Evolutionary conservation across 2,329 filamentous ascomycete genomes (phyloP), one percentile per base, ranked within the genome.

Genomic region (Diplodia corticola): DNA sequence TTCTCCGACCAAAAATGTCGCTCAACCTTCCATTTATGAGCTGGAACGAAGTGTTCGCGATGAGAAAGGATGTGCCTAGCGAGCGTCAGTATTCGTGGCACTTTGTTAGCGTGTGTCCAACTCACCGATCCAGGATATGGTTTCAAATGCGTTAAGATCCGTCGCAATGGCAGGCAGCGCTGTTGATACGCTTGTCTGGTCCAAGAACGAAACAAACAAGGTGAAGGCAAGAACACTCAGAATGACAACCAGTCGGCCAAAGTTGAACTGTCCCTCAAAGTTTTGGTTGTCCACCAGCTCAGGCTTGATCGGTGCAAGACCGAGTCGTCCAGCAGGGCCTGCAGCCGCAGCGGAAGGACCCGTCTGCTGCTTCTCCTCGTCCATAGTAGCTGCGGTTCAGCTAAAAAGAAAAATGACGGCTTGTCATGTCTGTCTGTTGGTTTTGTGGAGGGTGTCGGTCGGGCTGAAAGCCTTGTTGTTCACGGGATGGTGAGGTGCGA

Each of bases 111-210:
- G 26, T 7, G 3, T 22, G 2, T 13, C 10, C 1, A 24, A 49
- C 57, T 35, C 5, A 61, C 57, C 57, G 9, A 61, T 46, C 57
- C 57, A 61, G 20, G 57, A 61, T 22, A 61, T 61, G 3, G 44
- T 49, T 35, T 61, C 57, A 22, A 61, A 61, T 5, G 57, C 57
- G n/a, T 78, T 71, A 0, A 80, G 67, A 20, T 75, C 74, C 0
- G 60, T 64, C 7, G 71, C 70, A 50, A 82, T 82, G 1, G 76
- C 77, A 0, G 80, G 80, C 6, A 82, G 68, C 0, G 79, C 79
- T 1, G 79, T 82, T 10, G 78, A 77, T 3, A 76, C 76, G 28
- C 81, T 75, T 35, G 77, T 78, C 12, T 73, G 76, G 26, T 81
- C 79, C 3, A 81, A 70, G 2, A 78, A 73, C 1, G 75, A 75